Conservation (phyloP, 1,139 yeast species). For the Yamadazyma oceani region DNA sequence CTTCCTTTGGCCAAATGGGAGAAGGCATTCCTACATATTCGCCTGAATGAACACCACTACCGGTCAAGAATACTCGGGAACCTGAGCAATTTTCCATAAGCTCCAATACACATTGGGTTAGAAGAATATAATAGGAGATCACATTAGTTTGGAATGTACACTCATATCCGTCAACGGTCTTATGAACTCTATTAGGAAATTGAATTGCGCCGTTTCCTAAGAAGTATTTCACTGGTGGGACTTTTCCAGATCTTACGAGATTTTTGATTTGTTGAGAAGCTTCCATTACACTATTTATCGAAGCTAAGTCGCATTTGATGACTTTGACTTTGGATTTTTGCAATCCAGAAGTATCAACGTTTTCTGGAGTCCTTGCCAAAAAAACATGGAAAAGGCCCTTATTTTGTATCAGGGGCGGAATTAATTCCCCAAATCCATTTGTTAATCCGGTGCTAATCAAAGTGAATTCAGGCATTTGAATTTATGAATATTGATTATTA, state of each 20-base stretch:
- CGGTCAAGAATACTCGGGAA: conserved; percentile 6
- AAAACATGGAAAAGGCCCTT: too few species aligned
- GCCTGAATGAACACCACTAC: background rate
- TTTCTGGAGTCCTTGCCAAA: too few species aligned
- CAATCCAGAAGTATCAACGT: too few species aligned
- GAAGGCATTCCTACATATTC: background rate
- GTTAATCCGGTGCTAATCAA: too few species aligned
- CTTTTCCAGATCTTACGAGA: conserved; percentile 3
- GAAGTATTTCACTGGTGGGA: conserved; percentile 9
- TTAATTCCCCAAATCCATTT: too few species aligned
- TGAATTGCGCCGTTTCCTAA: conserved; percentile 7
- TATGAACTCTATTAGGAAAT: conserved; percentile 1
- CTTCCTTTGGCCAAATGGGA: background rate
- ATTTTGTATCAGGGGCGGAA: too few species aligned
- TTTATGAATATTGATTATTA: too few species aligned
- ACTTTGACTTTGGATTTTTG: background rate
- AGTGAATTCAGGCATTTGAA: too few species aligned
- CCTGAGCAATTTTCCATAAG: background rate
- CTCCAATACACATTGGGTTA: conserved; percentile 3
- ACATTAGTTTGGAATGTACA: conserved; percentile 8
- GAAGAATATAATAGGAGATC: conserved; percentile 5
- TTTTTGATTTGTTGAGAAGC: conserved; percentile 4
- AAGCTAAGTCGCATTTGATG: conserved; percentile 8
- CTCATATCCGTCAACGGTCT: conserved; percentile 9
- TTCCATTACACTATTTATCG: conserved; percentile 5